Evolutionary conservation across 345 rosid species (phyloP), one percentile per base, ranked within the genome.

Genomic region (Triadica sebifera): DNA sequence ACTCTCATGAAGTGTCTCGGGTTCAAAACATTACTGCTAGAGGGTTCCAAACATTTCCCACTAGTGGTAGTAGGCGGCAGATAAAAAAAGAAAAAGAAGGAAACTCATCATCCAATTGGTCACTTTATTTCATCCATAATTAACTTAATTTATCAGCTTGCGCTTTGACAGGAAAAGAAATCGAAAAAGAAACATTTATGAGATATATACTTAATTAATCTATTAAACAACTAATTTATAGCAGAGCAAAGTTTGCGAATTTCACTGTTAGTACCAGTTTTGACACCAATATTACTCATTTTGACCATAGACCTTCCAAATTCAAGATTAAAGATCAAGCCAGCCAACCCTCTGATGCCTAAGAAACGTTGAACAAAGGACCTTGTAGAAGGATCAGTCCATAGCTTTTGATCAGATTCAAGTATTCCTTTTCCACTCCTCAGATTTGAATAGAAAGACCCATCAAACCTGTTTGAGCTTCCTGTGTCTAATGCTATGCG

Each of bases 391-490:
- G 81, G 67, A 24, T 83, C 84, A 0, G 79, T 77, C 90, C 89
- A 86, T 29, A 88, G 66, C 79, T 61, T 65, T 73, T 85, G 89
- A 69, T 90, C 92, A 10, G 92, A 88, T 74, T 85, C 87, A 0
- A 88, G 83, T 8, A 89, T 60, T 11, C 88, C 89, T 6, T 80
- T 76, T 1, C 87, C 87, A 7, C 12, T 77, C 67, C 84, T 84
- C 74, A 90, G 58, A 80, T 86, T 90, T 6, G 75, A 65, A 43
- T 79, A 86, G 83, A 63, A 89, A 4, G 90, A 80, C 0, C 79
- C 55, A 20, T 90, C 94, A 69, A 90, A 90, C 7, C 55, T 73
- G 69, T 67, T 55, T 2, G 53, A 73, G 78, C 89, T 85, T 34
- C 85, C 87, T 0, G 85, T 79, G 82, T 90, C 92, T 12, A 88